A percentile compares a stretch with the other conserved stretches of the same genome.
phyloP scores from a whole-genome alignment of 352 stramenopile genomes.

The Phytophthora chlamydospora region DNA sequence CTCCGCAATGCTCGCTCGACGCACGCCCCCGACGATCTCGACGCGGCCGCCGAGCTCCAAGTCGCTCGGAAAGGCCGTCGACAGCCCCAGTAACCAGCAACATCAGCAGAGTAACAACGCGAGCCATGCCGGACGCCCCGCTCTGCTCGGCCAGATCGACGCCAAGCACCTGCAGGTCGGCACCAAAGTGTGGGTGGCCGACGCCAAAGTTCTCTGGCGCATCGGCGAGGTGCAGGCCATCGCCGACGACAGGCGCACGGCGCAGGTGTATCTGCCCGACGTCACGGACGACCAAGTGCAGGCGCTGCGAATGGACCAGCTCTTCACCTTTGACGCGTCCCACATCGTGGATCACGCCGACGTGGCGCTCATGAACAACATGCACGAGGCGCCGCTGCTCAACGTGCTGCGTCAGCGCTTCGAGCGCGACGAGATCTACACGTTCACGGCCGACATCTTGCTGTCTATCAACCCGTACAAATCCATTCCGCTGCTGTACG shows the following conservation, averaged over 20 bases:
- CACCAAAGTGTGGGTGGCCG: slow-evolving; percentile 78
- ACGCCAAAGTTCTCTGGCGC: slow-evolving; percentile 80
- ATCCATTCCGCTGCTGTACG: slow-evolving; percentile 82
- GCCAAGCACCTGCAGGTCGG: slow-evolving; percentile 53
- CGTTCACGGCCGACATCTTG: slow-evolving; percentile 85
- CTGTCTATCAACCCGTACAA: slow-evolving; percentile 90
- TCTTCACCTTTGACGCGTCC: slow-evolving; percentile 83
- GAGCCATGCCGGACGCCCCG: slow-evolving; percentile 11
- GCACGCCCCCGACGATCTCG: slow-evolving; percentile 19
- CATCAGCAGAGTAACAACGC: slow-evolving; percentile 29
- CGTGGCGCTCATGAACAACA: slow-evolving; percentile 90
- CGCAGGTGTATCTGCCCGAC: slow-evolving; percentile 66
- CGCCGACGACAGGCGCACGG: slow-evolving; percentile 48
- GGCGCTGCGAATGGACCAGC: slow-evolving; percentile 52
- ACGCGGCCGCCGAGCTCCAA: slow-evolving; percentile 28
- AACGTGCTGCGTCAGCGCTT: slow-evolving; percentile 83
- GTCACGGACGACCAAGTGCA: slow-evolving; percentile 66
- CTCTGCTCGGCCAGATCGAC: slow-evolving; percentile 53
- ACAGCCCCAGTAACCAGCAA: slow-evolving; percentile 24
- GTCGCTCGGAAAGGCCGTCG: slow-evolving; percentile 22
- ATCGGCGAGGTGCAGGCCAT: slow-evolving; percentile 75
- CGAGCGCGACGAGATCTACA: slow-evolving; percentile 84
- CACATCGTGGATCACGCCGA: slow-evolving; percentile 88
- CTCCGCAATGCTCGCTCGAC: slow-evolving; percentile 28
- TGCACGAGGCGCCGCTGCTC: slow-evolving; percentile 88